Evolutionary conservation across 1,284 basidiomycete species (phyloP), one percentile per base, ranked within the genome.

Genomic region (Anthracocystis panici-leucophaei): DNA sequence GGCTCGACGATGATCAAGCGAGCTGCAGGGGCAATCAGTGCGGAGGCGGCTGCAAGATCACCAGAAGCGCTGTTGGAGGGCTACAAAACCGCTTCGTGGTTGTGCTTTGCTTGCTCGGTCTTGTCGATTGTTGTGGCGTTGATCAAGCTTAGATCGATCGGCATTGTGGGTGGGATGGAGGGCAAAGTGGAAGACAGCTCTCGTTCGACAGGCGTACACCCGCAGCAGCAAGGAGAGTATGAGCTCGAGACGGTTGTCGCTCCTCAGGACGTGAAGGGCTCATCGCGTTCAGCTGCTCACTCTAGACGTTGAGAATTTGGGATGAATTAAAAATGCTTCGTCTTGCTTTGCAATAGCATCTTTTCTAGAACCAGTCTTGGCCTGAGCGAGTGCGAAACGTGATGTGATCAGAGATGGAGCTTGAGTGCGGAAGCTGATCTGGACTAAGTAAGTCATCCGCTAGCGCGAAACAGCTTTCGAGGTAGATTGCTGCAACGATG

Each of bases 81-180:
- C 1, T 81, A 79, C 59, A 57, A 75, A 48, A 78, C 77, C n/a
- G 77, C 77, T 7, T 56, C 57, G 12, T 81, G 79, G 79, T 65
- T 79, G 42, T 81, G 77, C 59, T 72, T 78, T 12, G 66, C 75
- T 23, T 66, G 63, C 44, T 75, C 74, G 1, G 20, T 65, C 3
- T 33, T 75, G 7, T 71, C 77, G 12, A 61, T 79, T 38, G 41
- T 62, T 5, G 53, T 81, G 16, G 74, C 77, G n/a, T n/a, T 73
- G 20, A 50, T 55, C 3, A 54, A 52, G 4, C 65, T 81, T 18
- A 51, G 75, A 25, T 69, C 74, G 18, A 75, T 81, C 20, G 79
- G 78, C 3, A 68, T 80, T 23, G 78, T 80, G 11, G 78, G 78
- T 11, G 65, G 67, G 9, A 70, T 71, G 61, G 72, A 78, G 27